Conservation (phyloP, 2,329 filamentous ascomycete species). For the Fusarium neocosmosporiellum region DNA sequence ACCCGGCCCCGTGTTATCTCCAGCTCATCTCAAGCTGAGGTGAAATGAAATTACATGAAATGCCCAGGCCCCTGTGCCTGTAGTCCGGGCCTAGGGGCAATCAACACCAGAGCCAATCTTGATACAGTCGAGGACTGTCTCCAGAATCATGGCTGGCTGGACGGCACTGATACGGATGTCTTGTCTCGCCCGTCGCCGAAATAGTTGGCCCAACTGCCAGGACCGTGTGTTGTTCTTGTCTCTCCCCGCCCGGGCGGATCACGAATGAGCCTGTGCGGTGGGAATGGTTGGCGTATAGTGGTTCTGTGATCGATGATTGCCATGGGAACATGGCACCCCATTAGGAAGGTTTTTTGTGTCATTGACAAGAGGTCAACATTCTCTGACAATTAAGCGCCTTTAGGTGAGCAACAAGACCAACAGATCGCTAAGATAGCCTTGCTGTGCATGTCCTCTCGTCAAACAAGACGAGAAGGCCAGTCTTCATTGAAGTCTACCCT, state of each 20-base stretch:
- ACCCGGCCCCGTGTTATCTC: conserved; percentile 18
- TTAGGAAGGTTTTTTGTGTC: not conserved
- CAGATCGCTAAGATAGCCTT: not conserved
- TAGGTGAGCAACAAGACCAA: not conserved
- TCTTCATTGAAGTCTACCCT: not conserved
- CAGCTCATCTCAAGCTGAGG: conserved; percentile 23
- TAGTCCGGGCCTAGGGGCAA: conserved; percentile 27
- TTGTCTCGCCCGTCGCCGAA: not conserved
- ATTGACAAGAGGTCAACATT: not conserved
- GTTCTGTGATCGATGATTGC: conserved; percentile 16
- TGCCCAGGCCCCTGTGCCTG: conserved; percentile 11
- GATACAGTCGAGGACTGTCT: conserved; percentile 17
- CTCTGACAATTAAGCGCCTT: not conserved
- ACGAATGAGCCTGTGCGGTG: conserved; percentile 25
- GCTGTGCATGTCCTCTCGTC: not conserved
- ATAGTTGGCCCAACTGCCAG: not conserved
- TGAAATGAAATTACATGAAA: conserved; percentile 29
- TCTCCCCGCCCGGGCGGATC: conserved; percentile 24
- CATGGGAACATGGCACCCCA: conserved; percentile 9
- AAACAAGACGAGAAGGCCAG: not conserved
- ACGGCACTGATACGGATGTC: not conserved
- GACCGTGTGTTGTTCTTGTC: conserved; percentile 12
- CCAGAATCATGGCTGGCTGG: conserved; percentile 15
- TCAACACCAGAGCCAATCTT: conserved; percentile 1
- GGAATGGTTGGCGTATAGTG: conserved; percentile 5